These are phyloP conservation scores for Colletotrichum nymphaeae DNA, from an alignment of 2,329 filamentous ascomycete species.

Conservation along the genomic window DNA sequence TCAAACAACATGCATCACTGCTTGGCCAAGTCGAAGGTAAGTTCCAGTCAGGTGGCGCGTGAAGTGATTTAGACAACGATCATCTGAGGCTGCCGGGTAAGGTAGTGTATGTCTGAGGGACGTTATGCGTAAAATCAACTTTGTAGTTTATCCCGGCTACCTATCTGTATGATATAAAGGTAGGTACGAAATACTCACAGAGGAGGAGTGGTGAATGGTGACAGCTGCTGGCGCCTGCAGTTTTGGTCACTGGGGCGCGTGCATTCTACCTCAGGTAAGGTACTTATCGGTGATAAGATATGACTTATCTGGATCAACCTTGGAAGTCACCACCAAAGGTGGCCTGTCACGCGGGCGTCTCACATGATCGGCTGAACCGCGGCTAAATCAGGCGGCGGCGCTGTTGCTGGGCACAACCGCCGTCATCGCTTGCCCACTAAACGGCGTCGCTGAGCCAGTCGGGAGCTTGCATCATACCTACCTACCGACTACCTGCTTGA, in stretches of 20 bases:
- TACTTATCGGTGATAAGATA: slow-evolving; percentile 5
- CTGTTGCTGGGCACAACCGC: slow-evolving; percentile 28
- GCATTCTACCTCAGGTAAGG: too few species aligned
- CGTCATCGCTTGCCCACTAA: slow-evolving; percentile 36
- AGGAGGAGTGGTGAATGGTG: too few species aligned
- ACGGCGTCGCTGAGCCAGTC: slow-evolving; percentile 33
- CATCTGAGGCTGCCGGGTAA: not conserved
- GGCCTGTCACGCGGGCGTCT: slow-evolving; percentile 19
- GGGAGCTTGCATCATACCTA: slow-evolving; percentile 35
- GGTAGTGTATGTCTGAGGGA: not conserved
- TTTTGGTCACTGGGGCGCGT: not conserved
- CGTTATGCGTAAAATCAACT: too few species aligned
- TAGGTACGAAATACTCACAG: too few species aligned
- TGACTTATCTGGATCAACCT: not conserved
- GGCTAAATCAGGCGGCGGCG: slow-evolving; percentile 11
- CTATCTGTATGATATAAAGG: too few species aligned
- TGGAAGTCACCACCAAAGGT: not conserved
- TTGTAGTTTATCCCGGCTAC: too few species aligned
- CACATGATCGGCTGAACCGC: slow-evolving; percentile 31
- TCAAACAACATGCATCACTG: not conserved
- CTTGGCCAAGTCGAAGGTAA: not conserved
- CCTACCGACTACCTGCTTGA: slow-evolving; percentile 8
- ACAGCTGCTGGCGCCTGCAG: not conserved
- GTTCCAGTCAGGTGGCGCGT: not conserved
- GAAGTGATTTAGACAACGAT: not conserved